Percentiles rank a stretch among this genome's conserved stretches.
Evolutionary conservation across 495 filamentous ascomycete species (phyloP).

Genomic region (Cercophora newfieldiana): DNA sequence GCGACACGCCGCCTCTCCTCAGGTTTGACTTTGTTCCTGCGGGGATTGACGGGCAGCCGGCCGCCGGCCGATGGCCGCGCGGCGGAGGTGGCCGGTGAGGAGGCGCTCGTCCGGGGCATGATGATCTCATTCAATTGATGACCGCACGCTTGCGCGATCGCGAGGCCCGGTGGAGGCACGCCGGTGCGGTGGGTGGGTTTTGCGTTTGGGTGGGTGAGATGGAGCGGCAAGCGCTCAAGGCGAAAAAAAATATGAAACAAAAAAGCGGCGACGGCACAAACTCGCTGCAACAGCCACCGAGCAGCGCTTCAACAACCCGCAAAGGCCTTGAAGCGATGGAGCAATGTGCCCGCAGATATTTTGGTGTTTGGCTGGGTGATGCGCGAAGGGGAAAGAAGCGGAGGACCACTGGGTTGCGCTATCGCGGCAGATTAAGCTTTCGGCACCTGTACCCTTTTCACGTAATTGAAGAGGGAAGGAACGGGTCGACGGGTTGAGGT

Average conservation of each 20-base stretch:
- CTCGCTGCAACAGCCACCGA: no score
- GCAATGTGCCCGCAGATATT: neutral
- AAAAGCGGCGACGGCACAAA: no score
- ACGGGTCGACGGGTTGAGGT: conserved; percentile 18
- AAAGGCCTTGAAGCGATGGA: no score
- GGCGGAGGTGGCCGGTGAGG: neutral
- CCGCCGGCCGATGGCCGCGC: conserved; percentile 1
- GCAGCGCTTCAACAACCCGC: no score
- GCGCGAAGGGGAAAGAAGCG: neutral
- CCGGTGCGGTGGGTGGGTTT: neutral
- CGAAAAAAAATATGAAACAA: no score
- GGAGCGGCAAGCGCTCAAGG: no score
- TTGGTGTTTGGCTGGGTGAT: neutral
- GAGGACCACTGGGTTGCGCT: neutral
- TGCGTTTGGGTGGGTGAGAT: no score
- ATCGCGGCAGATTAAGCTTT: conserved; percentile 28
- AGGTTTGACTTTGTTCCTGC: conserved; percentile 36
- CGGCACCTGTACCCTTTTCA: conserved; percentile 34
- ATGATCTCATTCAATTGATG: conserved; percentile 12
- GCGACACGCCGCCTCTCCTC: conserved; percentile 40
- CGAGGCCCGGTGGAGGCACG: conserved; percentile 3
- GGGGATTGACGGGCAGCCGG: conserved; percentile 42
- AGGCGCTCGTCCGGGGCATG: conserved; percentile 20
- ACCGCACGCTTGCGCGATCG: neutral
- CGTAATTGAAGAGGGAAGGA: conserved; percentile 26